Percentiles rank a stretch among this genome's conserved stretches.
These are phyloP conservation scores for Trichosporon coremiiforme DNA, from an alignment of 1,284 basidiomycete species.

Conservation along the genomic window DNA sequence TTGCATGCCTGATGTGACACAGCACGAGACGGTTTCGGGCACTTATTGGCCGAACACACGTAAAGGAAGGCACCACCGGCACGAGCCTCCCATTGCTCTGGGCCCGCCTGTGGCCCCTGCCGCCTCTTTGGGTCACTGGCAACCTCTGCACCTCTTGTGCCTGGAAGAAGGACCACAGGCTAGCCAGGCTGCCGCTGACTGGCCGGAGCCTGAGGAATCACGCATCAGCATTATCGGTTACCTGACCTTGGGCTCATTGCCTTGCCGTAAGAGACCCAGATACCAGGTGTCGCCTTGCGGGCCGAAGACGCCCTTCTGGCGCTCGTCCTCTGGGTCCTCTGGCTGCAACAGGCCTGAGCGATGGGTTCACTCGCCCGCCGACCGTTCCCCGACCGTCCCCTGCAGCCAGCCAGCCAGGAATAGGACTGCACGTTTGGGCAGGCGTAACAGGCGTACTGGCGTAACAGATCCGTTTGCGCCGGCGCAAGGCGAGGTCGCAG, in stretches of 20 bases:
- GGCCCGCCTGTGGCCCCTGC: background rate
- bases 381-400: too few species aligned
- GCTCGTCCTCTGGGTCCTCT: too few species aligned
- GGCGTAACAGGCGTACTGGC: too few species aligned
- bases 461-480: too few species aligned
- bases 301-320: background rate
- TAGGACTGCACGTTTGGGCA: background rate
- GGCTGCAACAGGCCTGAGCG: background rate
- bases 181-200: background rate
- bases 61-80: background rate
- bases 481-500: background rate
- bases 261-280: background rate
- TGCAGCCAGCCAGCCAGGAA: background rate
- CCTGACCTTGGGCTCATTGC: background rate
- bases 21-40: too few species aligned
- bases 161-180: background rate
- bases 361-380: background rate
- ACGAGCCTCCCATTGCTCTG: constrained; percentile 1
- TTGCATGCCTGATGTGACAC: too few species aligned
- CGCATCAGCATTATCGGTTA: background rate
- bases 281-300: background rate
- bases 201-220: background rate
- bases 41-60: background rate
- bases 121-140: too few species aligned
- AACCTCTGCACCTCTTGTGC: background rate